Base-by-base conservation (phyloP, 257 asterid species). In the Nicotiana benthamiana region DNA sequence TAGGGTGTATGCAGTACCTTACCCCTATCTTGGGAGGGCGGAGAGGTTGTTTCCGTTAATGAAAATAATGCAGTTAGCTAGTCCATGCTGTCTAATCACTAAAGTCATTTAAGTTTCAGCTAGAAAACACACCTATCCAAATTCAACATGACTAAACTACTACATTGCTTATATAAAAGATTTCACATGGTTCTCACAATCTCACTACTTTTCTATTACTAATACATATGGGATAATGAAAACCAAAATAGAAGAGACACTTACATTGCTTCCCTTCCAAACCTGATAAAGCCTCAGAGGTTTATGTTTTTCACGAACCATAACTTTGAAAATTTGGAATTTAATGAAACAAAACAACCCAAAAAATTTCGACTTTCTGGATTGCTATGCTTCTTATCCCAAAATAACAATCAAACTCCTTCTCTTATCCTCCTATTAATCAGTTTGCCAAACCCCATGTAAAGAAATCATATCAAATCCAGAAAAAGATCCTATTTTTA, bases 221-320 rank as follows among this genome's bases (percentile, higher is more conserved):
- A 36, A 36, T 36, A 8, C 46, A 40, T 40, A 40, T 48, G 54
- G 18, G 54, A 48, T 13, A 70, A 12, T 43, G 1, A 22, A 70
- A 68, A 61, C n/a, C 34, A 11, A 43, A 11, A 48, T 30, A 13
- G 80, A 63, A 18, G 34, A 30, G 6, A 26, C 48, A 62, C 92
- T 91, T 87, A 93, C 97, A 85, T 93, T 93, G 86, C 86, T 91
- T 67, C 97, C 97, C 81, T 87, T 88, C 97, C 97, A 93, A 61
- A 88, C 91, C 78, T 89, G 95, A 85, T 90, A 90, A 88, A 91
- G 92, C 88, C 89, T 91, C 88, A 52, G 83, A 20, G 83, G 81
- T 51, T 85, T 30, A 86, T 92, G 84, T 80, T 82, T 87, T 27
- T 75, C 88, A 51, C 46, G 84, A 84, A 87, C 92, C 97, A 92